phyloP scores from a whole-genome alignment of 148 eudicot species.

The Euryodendron excelsum region DNA sequence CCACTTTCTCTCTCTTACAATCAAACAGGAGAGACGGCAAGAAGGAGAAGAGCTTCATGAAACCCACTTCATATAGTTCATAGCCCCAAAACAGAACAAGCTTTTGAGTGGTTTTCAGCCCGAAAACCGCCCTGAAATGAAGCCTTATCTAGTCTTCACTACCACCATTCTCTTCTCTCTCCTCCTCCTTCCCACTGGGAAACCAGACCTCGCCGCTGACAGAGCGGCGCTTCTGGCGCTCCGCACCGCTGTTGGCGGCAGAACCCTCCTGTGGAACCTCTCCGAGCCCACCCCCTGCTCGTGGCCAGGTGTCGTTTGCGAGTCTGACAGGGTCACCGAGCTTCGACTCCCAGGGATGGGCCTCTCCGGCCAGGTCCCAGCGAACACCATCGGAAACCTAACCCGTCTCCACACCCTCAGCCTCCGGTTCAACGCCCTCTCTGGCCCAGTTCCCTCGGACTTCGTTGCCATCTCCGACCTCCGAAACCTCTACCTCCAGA shows the following conservation, averaged over 20 bases:
- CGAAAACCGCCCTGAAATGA: background rate
- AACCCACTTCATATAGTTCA: background rate
- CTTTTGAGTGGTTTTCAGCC: background rate
- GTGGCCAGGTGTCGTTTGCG: conserved; percentile 61
- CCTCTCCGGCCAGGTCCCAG: conserved; percentile 31
- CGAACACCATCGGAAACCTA: conserved; percentile 28
- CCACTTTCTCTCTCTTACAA: background rate
- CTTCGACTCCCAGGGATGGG: conserved; percentile 57
- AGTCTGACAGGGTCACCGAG: conserved; percentile 33
- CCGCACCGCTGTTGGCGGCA: conserved; percentile 52
- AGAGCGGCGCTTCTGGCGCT: conserved; percentile 43
- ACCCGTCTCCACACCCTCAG: conserved; percentile 37
- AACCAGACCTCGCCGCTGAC: conserved; percentile 37
- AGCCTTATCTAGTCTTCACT: background rate
- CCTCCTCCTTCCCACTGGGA: conserved; percentile 19
- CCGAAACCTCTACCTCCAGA: conserved; percentile 49
- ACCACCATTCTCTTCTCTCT: conserved; percentile 21
- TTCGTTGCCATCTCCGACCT: conserved; percentile 28
- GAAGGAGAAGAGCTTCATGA: background rate
- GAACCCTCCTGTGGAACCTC: conserved; percentile 45
- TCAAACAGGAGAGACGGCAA: conserved; percentile 1
- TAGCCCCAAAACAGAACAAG: background rate
- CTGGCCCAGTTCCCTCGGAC: conserved; percentile 33
- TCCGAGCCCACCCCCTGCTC: conserved; percentile 40
- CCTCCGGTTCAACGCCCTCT: conserved; percentile 36